phyloP scores from a whole-genome alignment of 108 stramenopile genomes.

The Bacterosira constricta region DNA sequence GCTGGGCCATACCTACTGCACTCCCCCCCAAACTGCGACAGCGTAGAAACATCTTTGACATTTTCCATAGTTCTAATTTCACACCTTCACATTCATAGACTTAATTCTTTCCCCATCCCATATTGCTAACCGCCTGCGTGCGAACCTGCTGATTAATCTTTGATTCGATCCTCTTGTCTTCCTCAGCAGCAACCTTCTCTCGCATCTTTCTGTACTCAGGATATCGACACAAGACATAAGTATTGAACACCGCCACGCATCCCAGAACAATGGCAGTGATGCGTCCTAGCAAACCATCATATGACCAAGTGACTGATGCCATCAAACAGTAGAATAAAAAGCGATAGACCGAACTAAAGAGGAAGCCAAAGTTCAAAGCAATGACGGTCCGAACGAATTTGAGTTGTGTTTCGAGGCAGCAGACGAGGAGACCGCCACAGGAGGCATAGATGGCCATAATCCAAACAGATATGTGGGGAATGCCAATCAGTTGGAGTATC shows the following conservation, averaged over 20 bases:
- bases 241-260: slow-evolving; percentile 79
- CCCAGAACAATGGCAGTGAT: slow-evolving; percentile 56
- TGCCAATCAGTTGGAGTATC: slow-evolving; percentile 53
- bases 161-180: slow-evolving; percentile 87
- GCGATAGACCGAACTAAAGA: slow-evolving; percentile 80
- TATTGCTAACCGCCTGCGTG: slow-evolving; percentile 72
- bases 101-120: slow-evolving; percentile 27
- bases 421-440: slow-evolving; percentile 79
- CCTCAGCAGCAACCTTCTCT: slow-evolving; percentile 86
- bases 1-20: too few relatives aligned
- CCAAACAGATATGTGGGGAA: slow-evolving; percentile 62
- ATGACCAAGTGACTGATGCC: slow-evolving; percentile 70
- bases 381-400: slow-evolving; percentile 87
- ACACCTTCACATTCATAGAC: not conserved
- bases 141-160: slow-evolving; percentile 82
- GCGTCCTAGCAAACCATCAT: slow-evolving; percentile 57
- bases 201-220: slow-evolving; percentile 80
- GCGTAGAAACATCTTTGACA: too few relatives aligned
- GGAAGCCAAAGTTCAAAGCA: slow-evolving; percentile 90
- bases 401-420: slow-evolving; percentile 88
- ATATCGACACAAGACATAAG: slow-evolving; percentile 81
- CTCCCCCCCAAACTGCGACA: too few relatives aligned
- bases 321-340: slow-evolving; percentile 82
- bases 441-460: slow-evolving; percentile 78
- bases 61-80: too few relatives aligned